A percentile compares a stretch with the other conserved stretches of the same genome.
These are phyloP conservation scores for Mercurialis annua DNA, from an alignment of 345 rosid species.

Conservation along the genomic window DNA sequence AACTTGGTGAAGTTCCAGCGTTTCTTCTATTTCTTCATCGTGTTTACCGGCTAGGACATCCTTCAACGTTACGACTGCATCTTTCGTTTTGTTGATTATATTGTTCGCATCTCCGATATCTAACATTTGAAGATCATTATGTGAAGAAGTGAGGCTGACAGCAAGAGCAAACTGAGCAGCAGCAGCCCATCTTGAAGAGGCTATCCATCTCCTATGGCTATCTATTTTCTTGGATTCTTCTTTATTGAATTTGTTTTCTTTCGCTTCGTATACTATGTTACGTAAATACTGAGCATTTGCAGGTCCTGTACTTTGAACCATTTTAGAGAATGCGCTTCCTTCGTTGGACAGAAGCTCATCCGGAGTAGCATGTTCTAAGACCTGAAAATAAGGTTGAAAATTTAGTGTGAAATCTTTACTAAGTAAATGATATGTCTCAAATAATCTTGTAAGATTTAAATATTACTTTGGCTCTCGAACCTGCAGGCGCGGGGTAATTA, in stretches of 20 bases:
- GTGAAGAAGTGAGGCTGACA: conserved; percentile 63
- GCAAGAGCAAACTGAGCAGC: conserved; percentile 73
- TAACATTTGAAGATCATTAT: conserved; percentile 58
- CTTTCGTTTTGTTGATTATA: conserved; percentile 67
- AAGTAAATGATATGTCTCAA: background rate
- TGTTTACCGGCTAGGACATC: conserved; percentile 82
- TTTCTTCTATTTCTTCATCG: conserved; percentile 49
- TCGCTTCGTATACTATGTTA: conserved; percentile 19
- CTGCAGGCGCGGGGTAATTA: too few relatives aligned
- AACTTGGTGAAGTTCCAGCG: conserved; percentile 46
- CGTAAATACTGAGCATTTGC: conserved; percentile 31
- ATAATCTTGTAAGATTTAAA: background rate
- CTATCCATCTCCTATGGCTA: conserved; percentile 21
- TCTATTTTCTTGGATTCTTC: conserved; percentile 4
- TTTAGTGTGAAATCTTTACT: background rate
- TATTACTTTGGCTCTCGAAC: too few relatives aligned
- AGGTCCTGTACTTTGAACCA: conserved; percentile 35
- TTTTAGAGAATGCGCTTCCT: conserved; percentile 30
- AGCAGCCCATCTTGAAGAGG: conserved; percentile 31
- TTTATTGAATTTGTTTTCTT: conserved; percentile 9
- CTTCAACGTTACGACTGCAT: conserved; percentile 69
- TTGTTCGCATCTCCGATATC: conserved; percentile 47
- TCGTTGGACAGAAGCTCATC: conserved; percentile 27
- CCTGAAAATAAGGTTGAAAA: conserved; percentile 13
- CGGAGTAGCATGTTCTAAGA: conserved; percentile 30